Evolutionary conservation across 768 basidiomycete species (phyloP).

Genomic region (Amanita brunnescens): DNA sequence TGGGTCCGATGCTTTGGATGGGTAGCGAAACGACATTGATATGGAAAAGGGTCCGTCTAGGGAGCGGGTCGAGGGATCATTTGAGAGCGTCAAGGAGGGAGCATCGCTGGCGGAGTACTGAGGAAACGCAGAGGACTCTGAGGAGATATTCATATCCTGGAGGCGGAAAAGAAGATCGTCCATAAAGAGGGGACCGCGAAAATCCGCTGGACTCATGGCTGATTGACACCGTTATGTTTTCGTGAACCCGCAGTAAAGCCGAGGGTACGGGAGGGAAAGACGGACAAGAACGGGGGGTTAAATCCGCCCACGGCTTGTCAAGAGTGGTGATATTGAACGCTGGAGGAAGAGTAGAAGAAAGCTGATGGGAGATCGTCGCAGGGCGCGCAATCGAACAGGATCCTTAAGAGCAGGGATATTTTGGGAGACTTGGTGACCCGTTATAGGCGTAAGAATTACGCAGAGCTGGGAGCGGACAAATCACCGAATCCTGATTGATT

Average conservation of each 20-base stretch:
- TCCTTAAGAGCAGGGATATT: slow-evolving; percentile 9
- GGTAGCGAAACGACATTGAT: slow-evolving; percentile 1
- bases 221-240: not conserved
- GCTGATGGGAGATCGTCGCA: slow-evolving; percentile 25
- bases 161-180: slow-evolving; percentile 5
- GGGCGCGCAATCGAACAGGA: slow-evolving; percentile 11
- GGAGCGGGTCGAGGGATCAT: slow-evolving; percentile 4
- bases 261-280: slow-evolving; percentile 13
- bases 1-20: not conserved
- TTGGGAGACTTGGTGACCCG: not conserved
- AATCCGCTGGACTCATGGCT: slow-evolving; percentile 3
- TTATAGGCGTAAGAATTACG: slow-evolving; percentile 1
- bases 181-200: slow-evolving; percentile 1
- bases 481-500: not conserved
- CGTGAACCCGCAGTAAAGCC: slow-evolving; percentile 10
- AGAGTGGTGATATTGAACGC: slow-evolving; percentile 1
- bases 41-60: slow-evolving; percentile 9
- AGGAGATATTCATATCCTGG: slow-evolving; percentile 8
- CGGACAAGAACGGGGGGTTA: slow-evolving; percentile 9
- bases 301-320: not conserved
- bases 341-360: slow-evolving; percentile 3
- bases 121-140: slow-evolving; percentile 1
- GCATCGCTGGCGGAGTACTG: slow-evolving; percentile 3
- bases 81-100: slow-evolving; percentile 3
- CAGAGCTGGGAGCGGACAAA: not conserved